Evolutionary conservation across 805 yeast genomes (phyloP), one percentile per base, ranked within the genome.

Genomic region (Candida dajiaensis): DNA sequence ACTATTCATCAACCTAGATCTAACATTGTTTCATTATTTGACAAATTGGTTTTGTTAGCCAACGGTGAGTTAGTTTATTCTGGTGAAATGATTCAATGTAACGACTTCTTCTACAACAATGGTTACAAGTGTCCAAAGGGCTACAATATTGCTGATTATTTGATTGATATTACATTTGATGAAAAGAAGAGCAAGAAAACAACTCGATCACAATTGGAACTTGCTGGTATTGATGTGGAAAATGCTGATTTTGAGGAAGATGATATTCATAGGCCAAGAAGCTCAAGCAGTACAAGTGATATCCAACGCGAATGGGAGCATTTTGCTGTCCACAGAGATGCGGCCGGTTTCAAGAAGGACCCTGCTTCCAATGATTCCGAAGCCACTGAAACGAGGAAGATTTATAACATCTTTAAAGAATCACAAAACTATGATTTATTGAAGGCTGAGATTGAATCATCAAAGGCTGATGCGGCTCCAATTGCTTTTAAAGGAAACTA

Each of bases 1-100:
- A 89, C 99, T 0, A 94, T 94, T 53, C 99, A 94, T 68, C 99
- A 94, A 63, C 99, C 99, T 11, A 76, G 99, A 59, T 87, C 97
- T 47, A 94, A 94, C 60, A 92, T 94, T 62, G 97, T 94, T 29
- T 83, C 96, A 0, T 68, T 88, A 47, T 94, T 94, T 65, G 97
- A 92, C 61, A 83, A 83, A 56, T 73, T 94, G 42, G 65, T 92
- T 2, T 69, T 94, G 42, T 71, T 94, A 44, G 84, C 96, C 22
- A 85, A 85, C 52, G 98, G 99, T 50, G 81, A 81, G 53, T 69
- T 89, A 63, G 83, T 90, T 2, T 94, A 85, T 61, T 87, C 96
- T 0, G 99, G 99, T 16, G 81, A 79, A n/a, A 83, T 85, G 75
- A 68, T 73, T 7, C 78, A 78, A 40, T 85, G 94, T 45, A 78